Evolutionary conservation across 2,329 filamentous ascomycete genomes (phyloP), one percentile per base, ranked within the genome.

Genomic region (Fusarium clavum): DNA sequence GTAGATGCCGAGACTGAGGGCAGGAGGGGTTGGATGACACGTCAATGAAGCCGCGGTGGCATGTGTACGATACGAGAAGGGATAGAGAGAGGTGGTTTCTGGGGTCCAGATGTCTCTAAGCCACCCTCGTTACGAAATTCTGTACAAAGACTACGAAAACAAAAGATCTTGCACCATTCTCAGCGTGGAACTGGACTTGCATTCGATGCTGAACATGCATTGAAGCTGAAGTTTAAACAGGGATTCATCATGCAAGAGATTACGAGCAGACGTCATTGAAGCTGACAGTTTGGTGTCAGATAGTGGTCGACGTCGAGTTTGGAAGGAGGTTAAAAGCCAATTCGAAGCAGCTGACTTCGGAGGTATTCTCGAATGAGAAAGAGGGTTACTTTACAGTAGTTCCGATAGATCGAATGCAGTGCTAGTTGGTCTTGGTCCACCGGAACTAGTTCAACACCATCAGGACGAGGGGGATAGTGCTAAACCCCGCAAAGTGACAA

Each of bases 21-120:
- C 41, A 51, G 45, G 58, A 46, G 56, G 44, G 34, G 40, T 29
- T 51, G 67, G 53, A 64, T 43, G 51, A 27, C 46, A 47, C 24
- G 40, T 43, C 53, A 52, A 62, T 30, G 46, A 49, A 64, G 40
- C 32, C 40, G 53, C 49, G 40, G 47, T 40, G 57, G 51, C 44
- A 64, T 49, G 58, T 74, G 73, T 75, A 75, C 71, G 71, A 75
- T 75, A 74, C 46, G 53, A 56, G 45, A 55, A 44, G 43, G 43
- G 46, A 63, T 54, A 58, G 56, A 67, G 57, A 62, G 59, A 57
- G 27, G 66, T 61, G 56, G 56, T 57, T 57, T 30, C 20, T 18
- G 32, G 54, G 53, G 20, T 41, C 29, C 38, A 32, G 38, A 58
- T 47, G 46, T 40, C 54, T 53, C 45, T 43, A 38, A 24, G 56